A percentile compares a stretch with the other conserved stretches of the same genome.
phyloP scores from a whole-genome alignment of 23 red algal species.

The Gracilaria domingensis region DNA sequence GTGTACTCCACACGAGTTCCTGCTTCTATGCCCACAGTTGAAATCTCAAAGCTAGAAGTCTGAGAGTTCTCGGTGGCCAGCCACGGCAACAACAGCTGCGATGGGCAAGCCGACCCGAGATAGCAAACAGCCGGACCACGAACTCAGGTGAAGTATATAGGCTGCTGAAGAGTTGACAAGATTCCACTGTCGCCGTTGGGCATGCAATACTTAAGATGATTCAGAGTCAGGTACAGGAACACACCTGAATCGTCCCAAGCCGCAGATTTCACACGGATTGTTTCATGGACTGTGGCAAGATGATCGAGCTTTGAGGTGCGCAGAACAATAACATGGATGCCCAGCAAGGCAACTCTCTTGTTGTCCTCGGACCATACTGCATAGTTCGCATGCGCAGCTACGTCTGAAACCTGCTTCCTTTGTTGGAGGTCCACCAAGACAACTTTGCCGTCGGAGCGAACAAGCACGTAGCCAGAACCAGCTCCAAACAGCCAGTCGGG shows the following conservation, averaged over 20 bases:
- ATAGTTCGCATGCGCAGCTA: conserved; percentile 83
- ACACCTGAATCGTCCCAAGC: conserved; percentile 99
- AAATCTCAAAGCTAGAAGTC: conserved; percentile 22
- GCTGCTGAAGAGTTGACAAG: conserved; percentile 79
- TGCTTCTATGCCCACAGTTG: conserved; percentile 10
- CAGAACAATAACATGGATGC: conserved; percentile 90
- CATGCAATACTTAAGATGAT: conserved; percentile 99
- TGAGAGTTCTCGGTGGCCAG: neutral
- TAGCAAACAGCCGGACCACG: conserved; percentile 94
- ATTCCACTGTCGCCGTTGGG: conserved; percentile 98
- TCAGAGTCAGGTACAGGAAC: conserved; percentile 95
- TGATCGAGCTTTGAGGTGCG: conserved; percentile 89
- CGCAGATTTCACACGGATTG: conserved; percentile 98
- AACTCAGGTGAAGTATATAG: conserved; percentile 92
- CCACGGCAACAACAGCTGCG: conserved; percentile 35
- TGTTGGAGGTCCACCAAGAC: conserved; percentile 90
- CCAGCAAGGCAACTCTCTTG: conserved; percentile 87
- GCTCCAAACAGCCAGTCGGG: conserved; percentile 81
- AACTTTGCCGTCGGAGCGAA: conserved; percentile 82
- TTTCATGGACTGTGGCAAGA: conserved; percentile 96
- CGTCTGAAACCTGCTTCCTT: conserved; percentile 80
- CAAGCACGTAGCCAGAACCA: conserved; percentile 85
- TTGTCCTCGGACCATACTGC: conserved; percentile 96
- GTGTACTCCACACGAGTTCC: conserved; percentile 5
- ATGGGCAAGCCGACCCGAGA: conserved; percentile 38